Base-by-base conservation (phyloP, 352 stramenopile species). In the Phytophthora foliorum region DNA sequence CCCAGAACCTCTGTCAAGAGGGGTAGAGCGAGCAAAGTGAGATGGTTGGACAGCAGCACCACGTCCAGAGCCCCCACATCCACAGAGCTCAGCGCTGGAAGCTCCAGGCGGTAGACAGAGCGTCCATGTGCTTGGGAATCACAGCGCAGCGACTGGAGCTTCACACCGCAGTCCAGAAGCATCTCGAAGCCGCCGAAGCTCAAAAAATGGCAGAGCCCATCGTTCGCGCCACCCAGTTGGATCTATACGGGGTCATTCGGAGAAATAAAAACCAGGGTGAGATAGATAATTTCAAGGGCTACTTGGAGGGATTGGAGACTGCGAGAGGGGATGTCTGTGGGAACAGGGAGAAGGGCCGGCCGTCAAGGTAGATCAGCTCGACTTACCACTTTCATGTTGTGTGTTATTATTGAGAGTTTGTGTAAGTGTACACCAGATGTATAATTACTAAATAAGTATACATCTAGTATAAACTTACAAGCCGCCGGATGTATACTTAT, bases 151-250 rank as follows among this genome's bases (percentile, higher is more conserved):
- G 44, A 71, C 52, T 72, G 63, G 27, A 65, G 52, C 21, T 63
- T 72, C 27, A 94, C 38, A 16, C 85, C 86, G 55, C 84, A 94
- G 75, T 96, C 89, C 48, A 96, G 75, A 55, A 96, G 77, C 49
- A 96, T 65, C 56, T 96, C 84, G 51, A 83, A 92, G 50, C 89
- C 89, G 54, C 82, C 86, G 24, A 95, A 77, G 61, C 82, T 89
- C 44, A 95, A 57, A 68, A 96, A 96, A 52, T 93, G 84, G 62
- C 86, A 94, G 1, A 93, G 72, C 31, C 78, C 84, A 65, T 91
- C 81, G 51, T 91, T 88, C 3, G 82, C 81, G 48, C 67, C 76
- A 24, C 86, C 86, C 60, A 96, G 67, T 53, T 91, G 87, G 51
- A 96, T 94, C 89, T 96, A 42, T 4, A 67, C 9, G 46, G 29